Evolutionary conservation across 1,284 basidiomycete species (phyloP).

Genomic region (Apiotrichum gracile): DNA sequence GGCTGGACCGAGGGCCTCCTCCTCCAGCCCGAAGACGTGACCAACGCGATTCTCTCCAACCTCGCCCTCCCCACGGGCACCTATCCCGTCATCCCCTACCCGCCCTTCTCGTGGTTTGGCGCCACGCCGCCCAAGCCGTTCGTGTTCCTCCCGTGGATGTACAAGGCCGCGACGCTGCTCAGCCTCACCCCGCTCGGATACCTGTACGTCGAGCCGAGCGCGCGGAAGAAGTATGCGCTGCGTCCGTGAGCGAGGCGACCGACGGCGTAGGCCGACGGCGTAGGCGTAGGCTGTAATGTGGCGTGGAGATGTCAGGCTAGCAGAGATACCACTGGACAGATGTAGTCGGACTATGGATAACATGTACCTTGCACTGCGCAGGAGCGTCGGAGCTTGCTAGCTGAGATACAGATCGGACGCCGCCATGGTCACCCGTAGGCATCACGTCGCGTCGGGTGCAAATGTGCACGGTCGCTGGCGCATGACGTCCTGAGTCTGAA

Average conservation of each 20-base stretch:
- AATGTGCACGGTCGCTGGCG: no score
- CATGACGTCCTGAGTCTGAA: no score
- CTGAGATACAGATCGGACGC: no score
- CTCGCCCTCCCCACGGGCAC: slow-evolving; percentile 34
- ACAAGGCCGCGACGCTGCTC: slow-evolving; percentile 34
- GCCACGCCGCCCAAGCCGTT: slow-evolving; percentile 29
- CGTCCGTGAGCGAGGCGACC: not conserved
- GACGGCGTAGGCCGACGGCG: not conserved
- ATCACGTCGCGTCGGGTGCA: no score
- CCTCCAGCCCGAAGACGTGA: slow-evolving; percentile 32
- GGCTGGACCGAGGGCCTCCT: slow-evolving; percentile 32
- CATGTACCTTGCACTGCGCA: no score
- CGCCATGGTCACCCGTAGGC: no score
- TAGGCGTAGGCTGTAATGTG: no score
- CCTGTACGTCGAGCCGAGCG: slow-evolving; percentile 39
- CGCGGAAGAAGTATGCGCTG: slow-evolving; percentile 46
- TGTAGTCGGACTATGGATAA: no score
- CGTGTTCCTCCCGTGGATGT: slow-evolving; percentile 41
- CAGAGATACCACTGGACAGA: no score
- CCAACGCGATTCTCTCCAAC: slow-evolving; percentile 38
- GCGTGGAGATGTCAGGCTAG: no score
- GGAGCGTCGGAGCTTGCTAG: no score
- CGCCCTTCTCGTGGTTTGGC: slow-evolving; percentile 32
- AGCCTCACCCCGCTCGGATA: slow-evolving; percentile 38
- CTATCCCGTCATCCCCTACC: slow-evolving; percentile 38